Evolutionary conservation across 352 stramenopile genomes (phyloP).

Genomic region (Globisporangium canariense): DNA sequence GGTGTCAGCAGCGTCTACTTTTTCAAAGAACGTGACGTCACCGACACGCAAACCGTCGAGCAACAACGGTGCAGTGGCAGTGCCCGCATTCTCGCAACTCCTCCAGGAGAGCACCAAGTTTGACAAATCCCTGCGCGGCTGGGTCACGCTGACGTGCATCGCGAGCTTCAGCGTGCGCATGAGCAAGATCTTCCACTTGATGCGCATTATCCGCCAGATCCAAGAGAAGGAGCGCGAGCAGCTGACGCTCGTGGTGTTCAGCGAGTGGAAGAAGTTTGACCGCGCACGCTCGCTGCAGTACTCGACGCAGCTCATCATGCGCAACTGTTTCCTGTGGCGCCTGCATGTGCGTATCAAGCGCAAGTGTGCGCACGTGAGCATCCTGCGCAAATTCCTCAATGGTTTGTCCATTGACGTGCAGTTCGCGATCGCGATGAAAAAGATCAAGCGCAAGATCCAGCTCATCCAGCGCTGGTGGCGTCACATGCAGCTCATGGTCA

Average conservation of each 20-base stretch:
- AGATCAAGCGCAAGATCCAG: slow-evolving; percentile 46
- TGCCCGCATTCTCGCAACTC: neutral
- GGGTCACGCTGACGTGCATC: slow-evolving; percentile 38
- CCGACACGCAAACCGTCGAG: neutral
- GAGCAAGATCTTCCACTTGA: slow-evolving; percentile 24
- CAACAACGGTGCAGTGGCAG: neutral
- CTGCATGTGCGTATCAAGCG: slow-evolving; percentile 36
- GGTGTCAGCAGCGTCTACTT: neutral
- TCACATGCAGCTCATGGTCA: slow-evolving; percentile 50
- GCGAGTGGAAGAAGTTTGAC: slow-evolving; percentile 36
- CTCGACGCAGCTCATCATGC: slow-evolving; percentile 29
- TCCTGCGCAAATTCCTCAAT: slow-evolving; percentile 41
- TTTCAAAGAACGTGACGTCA: neutral
- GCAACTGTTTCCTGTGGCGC: slow-evolving; percentile 36
- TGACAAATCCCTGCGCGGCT: slow-evolving; percentile 23
- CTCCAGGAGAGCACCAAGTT: slow-evolving; percentile 2
- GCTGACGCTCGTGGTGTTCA: slow-evolving; percentile 33
- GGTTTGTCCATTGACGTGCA: slow-evolving; percentile 57
- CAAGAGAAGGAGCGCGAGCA: slow-evolving; percentile 24
- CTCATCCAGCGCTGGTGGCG: slow-evolving; percentile 65
- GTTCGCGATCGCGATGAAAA: slow-evolving; percentile 61
- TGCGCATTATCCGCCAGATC: slow-evolving; percentile 21
- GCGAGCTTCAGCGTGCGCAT: slow-evolving; percentile 39
- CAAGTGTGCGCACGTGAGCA: slow-evolving; percentile 27
- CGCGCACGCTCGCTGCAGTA: slow-evolving; percentile 22